phyloP scores from a whole-genome alignment of 306 rosid species.

The Chamaecrista fasciculata region DNA sequence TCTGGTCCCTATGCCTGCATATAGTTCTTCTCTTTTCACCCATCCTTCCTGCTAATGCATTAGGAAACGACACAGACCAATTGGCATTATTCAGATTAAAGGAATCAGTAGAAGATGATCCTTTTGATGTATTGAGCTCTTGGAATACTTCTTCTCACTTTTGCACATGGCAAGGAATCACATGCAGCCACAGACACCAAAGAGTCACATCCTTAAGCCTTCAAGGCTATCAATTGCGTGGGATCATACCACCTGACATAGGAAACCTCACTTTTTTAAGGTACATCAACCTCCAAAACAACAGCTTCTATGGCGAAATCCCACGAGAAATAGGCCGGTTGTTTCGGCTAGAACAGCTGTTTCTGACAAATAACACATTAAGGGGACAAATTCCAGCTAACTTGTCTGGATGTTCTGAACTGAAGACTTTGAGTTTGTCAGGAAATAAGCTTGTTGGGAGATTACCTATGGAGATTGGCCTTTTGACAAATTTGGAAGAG shows the following conservation, averaged over 20 bases:
- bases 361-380: constrained; percentile 30
- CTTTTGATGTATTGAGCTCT: constrained; percentile 19
- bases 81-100: constrained; percentile 39
- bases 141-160: constrained; percentile 46
- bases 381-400: constrained; percentile 42
- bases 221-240: constrained; percentile 25
- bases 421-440: constrained; percentile 7
- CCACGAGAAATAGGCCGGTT: constrained; percentile 39
- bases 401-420: constrained; percentile 33
- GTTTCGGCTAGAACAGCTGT: constrained; percentile 27
- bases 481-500: constrained; percentile 13
- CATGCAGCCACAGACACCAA: constrained; percentile 40
- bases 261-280: constrained; percentile 47
- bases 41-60: constrained; percentile 10
- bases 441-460: constrained; percentile 32
- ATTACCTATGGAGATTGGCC: constrained; percentile 34
- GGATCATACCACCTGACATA: constrained; percentile 41
- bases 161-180: constrained; percentile 49
- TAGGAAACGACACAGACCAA: constrained; percentile 36
- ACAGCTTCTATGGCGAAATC: constrained; percentile 33
- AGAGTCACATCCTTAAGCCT: constrained; percentile 36
- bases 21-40: constrained; percentile 25
- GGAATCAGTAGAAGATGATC: constrained; percentile 27
- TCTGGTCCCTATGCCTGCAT: constrained; percentile 3
- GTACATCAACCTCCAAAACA: constrained; percentile 33